A percentile compares a stretch with the other conserved stretches of the same genome.
These are phyloP conservation scores for Dunaliella primolecta DNA, from an alignment of 139 green algal species.

Conservation along the genomic window DNA sequence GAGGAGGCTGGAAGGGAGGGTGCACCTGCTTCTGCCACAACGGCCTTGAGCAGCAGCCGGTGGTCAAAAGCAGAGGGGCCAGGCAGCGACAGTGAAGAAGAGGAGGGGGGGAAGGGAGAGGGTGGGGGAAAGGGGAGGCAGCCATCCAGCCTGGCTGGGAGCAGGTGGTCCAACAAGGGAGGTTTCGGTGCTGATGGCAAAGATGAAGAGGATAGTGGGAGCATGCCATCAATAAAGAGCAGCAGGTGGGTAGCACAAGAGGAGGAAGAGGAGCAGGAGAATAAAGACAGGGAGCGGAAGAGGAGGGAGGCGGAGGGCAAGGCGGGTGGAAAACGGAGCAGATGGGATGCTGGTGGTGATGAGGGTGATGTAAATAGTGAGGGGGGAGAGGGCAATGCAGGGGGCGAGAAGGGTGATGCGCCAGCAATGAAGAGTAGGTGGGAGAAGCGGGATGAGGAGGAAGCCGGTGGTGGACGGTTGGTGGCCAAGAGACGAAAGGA, in stretches of 20 bases:
- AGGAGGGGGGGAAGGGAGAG: too few species aligned
- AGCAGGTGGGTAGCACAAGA: background rate
- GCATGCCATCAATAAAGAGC: background rate
- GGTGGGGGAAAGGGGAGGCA: too few species aligned
- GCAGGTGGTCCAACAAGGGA: too few species aligned
- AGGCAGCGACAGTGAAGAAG: too few species aligned
- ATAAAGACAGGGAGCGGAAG: background rate
- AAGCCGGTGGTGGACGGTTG: too few species aligned
- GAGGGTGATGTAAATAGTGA: too few species aligned
- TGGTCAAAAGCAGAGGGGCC: too few species aligned
- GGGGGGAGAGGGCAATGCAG: background rate
- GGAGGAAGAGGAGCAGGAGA: background rate
- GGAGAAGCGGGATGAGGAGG: background rate
- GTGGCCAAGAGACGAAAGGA: background rate
- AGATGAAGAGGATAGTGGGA: background rate
- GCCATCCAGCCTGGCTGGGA: too few species aligned
- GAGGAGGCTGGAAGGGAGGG: too few species aligned
- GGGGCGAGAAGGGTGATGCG: background rate
- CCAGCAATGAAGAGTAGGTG: background rate
- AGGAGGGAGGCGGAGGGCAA: background rate
- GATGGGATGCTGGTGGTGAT: background rate
- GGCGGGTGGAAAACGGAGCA: background rate
- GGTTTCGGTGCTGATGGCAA: too few species aligned
- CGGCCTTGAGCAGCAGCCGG: too few species aligned
- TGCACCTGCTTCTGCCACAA: too few species aligned